Evolutionary conservation across 495 filamentous ascomycete genomes (phyloP).

Genomic region (Peziza echinospora): DNA sequence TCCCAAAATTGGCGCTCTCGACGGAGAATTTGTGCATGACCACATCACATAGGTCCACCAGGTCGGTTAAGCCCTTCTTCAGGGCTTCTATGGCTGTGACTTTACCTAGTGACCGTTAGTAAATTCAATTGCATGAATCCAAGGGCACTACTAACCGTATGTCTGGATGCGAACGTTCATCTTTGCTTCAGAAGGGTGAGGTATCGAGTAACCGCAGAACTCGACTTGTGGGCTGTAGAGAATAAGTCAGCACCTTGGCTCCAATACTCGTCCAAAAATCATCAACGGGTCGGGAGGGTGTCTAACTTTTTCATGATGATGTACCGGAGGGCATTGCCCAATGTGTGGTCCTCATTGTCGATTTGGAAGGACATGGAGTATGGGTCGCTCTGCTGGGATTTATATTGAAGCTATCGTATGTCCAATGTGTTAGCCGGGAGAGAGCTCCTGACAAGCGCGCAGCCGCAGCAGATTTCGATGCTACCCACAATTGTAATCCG

Average conservation of each 20-base stretch:
- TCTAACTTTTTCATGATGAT: slow-evolving; percentile 96
- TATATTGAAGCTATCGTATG: not conserved
- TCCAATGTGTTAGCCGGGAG: no score
- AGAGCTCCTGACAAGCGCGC: no score
- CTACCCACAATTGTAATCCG: not conserved
- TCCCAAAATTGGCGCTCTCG: slow-evolving; percentile 41
- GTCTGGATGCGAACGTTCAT: slow-evolving; percentile 97
- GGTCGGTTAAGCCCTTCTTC: slow-evolving; percentile 68
- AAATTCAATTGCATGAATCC: not conserved
- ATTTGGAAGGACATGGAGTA: slow-evolving; percentile 51
- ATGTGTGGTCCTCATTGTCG: slow-evolving; percentile 73
- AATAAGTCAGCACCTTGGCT: no score
- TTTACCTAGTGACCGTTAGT: slow-evolving; percentile 27
- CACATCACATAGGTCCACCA: slow-evolving; percentile 80
- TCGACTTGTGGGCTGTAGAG: slow-evolving; percentile 75
- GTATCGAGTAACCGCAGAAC: slow-evolving; percentile 95
- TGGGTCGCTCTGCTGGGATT: not conserved
- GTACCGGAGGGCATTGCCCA: slow-evolving; percentile 82
- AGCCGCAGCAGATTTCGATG: no score
- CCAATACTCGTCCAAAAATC: no score
- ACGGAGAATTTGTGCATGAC: slow-evolving; percentile 64
- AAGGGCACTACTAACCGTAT: slow-evolving; percentile 39
- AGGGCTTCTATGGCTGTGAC: slow-evolving; percentile 61
- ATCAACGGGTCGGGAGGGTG: no score
- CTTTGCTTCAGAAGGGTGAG: slow-evolving; percentile 82